These are phyloP conservation scores for Apophysomyces elegans DNA, from an alignment of 371 early-diverging fungal genomes.

Conservation along the genomic window DNA sequence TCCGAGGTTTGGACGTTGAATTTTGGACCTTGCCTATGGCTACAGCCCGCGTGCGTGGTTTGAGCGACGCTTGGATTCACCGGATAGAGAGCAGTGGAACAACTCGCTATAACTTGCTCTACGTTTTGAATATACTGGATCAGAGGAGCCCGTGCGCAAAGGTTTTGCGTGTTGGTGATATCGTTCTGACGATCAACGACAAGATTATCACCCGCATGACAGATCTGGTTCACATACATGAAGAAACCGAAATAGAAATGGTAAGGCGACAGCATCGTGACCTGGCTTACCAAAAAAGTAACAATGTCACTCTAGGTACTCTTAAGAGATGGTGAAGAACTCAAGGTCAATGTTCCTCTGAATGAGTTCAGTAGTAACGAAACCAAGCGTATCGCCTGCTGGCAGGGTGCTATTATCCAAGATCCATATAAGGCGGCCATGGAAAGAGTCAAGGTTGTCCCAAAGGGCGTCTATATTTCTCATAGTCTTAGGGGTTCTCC, in stretches of 20 bases:
- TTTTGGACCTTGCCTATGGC: conserved; percentile 81
- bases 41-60: conserved; percentile 79
- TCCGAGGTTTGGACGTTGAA: conserved; percentile 72
- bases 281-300: conserved; percentile 5
- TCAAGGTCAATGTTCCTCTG: conserved; percentile 59
- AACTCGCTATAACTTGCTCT: conserved; percentile 68
- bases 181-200: conserved; percentile 79
- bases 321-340: conserved; percentile 61
- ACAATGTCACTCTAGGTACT: conserved; percentile 34
- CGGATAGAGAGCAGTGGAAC: conserved; percentile 68
- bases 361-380: conserved; percentile 55
- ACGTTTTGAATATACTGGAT: conserved; percentile 67
- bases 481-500: conserved; percentile 76
- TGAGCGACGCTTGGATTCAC: conserved; percentile 74
- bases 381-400: conserved; percentile 68
- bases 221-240: conserved; percentile 57
- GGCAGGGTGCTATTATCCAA: conserved; percentile 91
- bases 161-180: conserved; percentile 79
- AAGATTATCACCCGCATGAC: conserved; percentile 69
- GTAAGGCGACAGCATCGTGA: background rate
- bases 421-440: conserved; percentile 82
- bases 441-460: conserved; percentile 76
- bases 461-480: conserved; percentile 77
- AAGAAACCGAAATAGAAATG: conserved; percentile 14
- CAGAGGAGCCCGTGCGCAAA: conserved; percentile 57